Conservation (phyloP, 306 rosid genomes). For the Canavalia gladiata region DNA sequence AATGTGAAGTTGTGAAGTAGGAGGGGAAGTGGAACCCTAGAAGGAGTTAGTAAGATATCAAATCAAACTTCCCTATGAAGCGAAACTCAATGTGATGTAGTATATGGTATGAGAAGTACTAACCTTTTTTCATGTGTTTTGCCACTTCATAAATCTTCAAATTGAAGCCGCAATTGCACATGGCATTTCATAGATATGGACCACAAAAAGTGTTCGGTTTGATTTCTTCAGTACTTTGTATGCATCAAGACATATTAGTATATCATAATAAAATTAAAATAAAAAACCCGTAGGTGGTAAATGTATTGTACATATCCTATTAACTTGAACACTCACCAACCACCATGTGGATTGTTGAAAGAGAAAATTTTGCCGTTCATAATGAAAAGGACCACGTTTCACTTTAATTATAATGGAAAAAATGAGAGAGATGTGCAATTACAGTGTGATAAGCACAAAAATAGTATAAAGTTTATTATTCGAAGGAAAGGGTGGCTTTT, state of each 20-base stretch:
- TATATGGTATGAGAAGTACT: constrained; percentile 6
- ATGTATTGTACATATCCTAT: neutral
- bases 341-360: no score
- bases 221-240: neutral
- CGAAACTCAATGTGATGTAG: constrained; percentile 41
- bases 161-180: constrained; percentile 40
- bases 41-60: constrained; percentile 50
- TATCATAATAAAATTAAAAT: constrained; percentile 2
- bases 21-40: neutral
- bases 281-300: neutral
- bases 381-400: neutral
- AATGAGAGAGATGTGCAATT: constrained; percentile 22
- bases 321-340: no score
- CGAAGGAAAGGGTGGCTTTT: neutral
- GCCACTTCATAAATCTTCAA: constrained; percentile 20
- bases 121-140: constrained; percentile 34
- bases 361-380: no score
- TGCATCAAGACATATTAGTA: neutral
- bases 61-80: constrained; percentile 51
- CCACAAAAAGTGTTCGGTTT: constrained; percentile 33
- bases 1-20: no score
- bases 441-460: neutral
- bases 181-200: constrained; percentile 43
- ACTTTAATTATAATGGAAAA: neutral
- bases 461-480: constrained; percentile 1